Evolutionary conservation across 1,284 basidiomycete species (phyloP).

Genomic region (Cryptococcus deneoformans): DNA sequence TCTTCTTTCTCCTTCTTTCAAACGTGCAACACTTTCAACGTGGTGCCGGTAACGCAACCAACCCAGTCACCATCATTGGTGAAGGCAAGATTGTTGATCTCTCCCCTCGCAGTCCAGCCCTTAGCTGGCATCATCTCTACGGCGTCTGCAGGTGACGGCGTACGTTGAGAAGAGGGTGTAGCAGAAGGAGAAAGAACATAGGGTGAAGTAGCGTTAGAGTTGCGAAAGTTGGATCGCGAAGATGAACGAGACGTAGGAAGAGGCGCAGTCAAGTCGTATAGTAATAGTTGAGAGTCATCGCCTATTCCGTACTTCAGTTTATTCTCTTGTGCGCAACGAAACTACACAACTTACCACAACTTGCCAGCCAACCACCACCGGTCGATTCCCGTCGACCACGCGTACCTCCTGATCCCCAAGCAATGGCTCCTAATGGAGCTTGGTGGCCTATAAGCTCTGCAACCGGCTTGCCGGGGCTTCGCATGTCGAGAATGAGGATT

Average conservation of each 20-base stretch:
- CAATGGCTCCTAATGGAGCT: constrained; percentile 69
- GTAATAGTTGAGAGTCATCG: constrained; percentile 83
- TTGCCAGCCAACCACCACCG: constrained; percentile 76
- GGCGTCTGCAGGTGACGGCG: constrained; percentile 51
- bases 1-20: constrained; percentile 37
- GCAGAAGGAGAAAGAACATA: constrained; percentile 39
- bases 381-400: constrained; percentile 38
- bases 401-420: constrained; percentile 66
- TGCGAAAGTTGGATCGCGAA: constrained; percentile 8
- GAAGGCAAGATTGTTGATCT: constrained; percentile 86
- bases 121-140: constrained; percentile 67
- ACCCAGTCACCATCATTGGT: constrained; percentile 71
- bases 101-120: constrained; percentile 74
- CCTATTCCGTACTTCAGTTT: constrained; percentile 53
- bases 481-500: constrained; percentile 89
- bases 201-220: constrained; percentile 33
- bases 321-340: background rate
- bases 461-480: constrained; percentile 87
- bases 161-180: constrained; percentile 59
- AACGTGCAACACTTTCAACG: constrained; percentile 76
- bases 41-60: constrained; percentile 80
- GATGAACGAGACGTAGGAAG: constrained; percentile 25
- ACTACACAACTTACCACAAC: constrained; percentile 61
- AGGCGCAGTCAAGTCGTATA: constrained; percentile 70
- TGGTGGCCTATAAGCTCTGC: constrained; percentile 80